These are phyloP conservation scores for Funneliformis caledonium DNA, from an alignment of 371 early-diverging fungal species.

Conservation along the genomic window DNA sequence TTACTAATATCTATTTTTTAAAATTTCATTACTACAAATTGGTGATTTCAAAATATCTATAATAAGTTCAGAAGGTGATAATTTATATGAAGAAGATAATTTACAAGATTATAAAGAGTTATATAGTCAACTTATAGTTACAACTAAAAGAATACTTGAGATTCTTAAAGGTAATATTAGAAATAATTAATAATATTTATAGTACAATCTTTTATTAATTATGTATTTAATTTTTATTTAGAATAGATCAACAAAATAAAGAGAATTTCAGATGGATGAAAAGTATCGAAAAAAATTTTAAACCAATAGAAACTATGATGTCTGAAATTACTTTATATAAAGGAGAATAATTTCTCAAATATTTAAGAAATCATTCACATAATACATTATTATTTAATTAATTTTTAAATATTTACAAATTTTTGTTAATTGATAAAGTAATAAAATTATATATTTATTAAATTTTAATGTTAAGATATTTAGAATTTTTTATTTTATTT, in stretches of 20 bases:
- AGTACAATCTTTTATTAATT: no score
- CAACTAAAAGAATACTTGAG: neutral
- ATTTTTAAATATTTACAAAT: no score
- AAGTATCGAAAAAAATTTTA: neutral
- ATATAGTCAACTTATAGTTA: neutral
- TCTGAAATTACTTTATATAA: neutral
- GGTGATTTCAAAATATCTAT: neutral
- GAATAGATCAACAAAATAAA: neutral
- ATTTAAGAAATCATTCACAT: neutral
- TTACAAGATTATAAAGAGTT: neutral
- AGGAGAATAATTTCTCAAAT: neutral
- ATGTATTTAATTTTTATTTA: no score
- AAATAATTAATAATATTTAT: no score
- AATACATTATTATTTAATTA: constrained; percentile 1
- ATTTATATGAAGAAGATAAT: neutral
- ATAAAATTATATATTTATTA: no score
- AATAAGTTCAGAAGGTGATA: neutral
- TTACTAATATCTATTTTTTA: no score
- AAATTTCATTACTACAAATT: neutral
- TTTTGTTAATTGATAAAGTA: no score
- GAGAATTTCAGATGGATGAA: neutral
- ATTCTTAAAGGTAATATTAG: neutral
- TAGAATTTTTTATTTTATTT: no score
- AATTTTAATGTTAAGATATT: no score
- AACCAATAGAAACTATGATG: neutral